These are phyloP conservation scores for Lachnellula cervina DNA, from an alignment of 2,329 filamentous ascomycete species.

Conservation along the genomic window DNA sequence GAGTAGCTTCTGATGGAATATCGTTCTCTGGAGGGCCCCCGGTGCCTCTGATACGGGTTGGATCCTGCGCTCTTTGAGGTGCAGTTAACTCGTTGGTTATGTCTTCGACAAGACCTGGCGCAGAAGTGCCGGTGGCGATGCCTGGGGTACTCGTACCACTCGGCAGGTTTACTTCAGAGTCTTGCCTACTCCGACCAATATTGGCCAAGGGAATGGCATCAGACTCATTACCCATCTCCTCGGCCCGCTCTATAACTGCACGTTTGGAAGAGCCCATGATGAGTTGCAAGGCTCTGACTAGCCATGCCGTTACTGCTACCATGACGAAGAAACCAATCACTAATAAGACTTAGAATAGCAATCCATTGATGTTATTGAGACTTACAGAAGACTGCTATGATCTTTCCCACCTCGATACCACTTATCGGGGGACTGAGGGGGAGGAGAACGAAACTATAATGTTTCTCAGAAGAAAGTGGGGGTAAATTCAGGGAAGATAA, in stretches of 20 bases:
- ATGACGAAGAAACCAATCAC: constrained; percentile 52
- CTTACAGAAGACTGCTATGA: constrained; percentile 55
- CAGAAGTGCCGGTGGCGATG: neutral
- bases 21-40: constrained; percentile 26
- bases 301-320: constrained; percentile 48
- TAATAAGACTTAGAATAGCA: constrained; percentile 22
- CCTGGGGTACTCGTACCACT: constrained; percentile 8
- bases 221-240: constrained; percentile 42
- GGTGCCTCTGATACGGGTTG: constrained; percentile 24
- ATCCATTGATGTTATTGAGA: neutral
- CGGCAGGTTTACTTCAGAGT: constrained; percentile 13
- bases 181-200: constrained; percentile 12
- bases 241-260: constrained; percentile 45
- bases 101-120: constrained; percentile 4
- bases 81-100: constrained; percentile 15
- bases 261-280: constrained; percentile 48
- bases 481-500: neutral
- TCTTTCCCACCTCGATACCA: constrained; percentile 51
- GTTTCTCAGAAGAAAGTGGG: constrained; percentile 1
- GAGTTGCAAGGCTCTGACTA: constrained; percentile 50
- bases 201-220: constrained; percentile 46
- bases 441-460: constrained; percentile 46
- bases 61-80: constrained; percentile 27
- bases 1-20: neutral
- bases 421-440: constrained; percentile 52